A percentile compares a stretch with the other conserved stretches of the same genome.
Evolutionary conservation across 352 stramenopile genomes (phyloP).

Genomic region (Pythium aquatile): DNA sequence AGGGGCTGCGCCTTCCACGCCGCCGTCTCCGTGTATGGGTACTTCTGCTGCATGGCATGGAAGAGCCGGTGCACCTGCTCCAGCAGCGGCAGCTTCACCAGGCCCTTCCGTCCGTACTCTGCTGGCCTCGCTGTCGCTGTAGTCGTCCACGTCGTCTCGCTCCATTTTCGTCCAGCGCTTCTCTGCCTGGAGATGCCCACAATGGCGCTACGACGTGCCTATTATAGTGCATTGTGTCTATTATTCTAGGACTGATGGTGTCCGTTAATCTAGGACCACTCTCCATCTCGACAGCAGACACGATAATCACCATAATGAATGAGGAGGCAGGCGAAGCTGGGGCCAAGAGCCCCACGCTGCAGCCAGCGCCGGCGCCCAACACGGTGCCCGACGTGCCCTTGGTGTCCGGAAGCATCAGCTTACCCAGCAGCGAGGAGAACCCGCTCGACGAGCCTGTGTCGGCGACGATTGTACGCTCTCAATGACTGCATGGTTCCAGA

Average conservation of each 20-base stretch:
- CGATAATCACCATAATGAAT: slow-evolving; percentile 21
- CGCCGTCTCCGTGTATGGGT: slow-evolving; percentile 81
- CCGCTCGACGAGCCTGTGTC: slow-evolving; percentile 88
- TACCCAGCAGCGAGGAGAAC: slow-evolving; percentile 68
- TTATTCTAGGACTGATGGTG: neutral
- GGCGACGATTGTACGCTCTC: slow-evolving; percentile 73
- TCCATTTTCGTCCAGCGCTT: slow-evolving; percentile 18
- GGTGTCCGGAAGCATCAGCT: slow-evolving; percentile 79
- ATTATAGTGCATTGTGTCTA: too few relatives aligned
- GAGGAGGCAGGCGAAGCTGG: slow-evolving; percentile 15
- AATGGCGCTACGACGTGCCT: too few relatives aligned
- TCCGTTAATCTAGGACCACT: neutral
- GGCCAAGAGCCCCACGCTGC: slow-evolving; percentile 20
- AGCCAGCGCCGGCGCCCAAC: slow-evolving; percentile 8
- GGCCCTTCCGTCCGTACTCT: slow-evolving; percentile 70
- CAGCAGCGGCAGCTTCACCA: slow-evolving; percentile 66
- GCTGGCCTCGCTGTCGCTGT: slow-evolving; percentile 36
- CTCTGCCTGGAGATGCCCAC: neutral
- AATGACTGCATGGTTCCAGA: neutral
- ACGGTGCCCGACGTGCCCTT: slow-evolving; percentile 33
- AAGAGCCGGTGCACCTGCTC: slow-evolving; percentile 85
- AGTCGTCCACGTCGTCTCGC: slow-evolving; percentile 4
- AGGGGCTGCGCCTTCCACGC: slow-evolving; percentile 74
- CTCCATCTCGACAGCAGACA: neutral
- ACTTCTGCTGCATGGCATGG: slow-evolving; percentile 78